Conservation (phyloP, 768 basidiomycete species). For the Galerina sulciceps region DNA sequence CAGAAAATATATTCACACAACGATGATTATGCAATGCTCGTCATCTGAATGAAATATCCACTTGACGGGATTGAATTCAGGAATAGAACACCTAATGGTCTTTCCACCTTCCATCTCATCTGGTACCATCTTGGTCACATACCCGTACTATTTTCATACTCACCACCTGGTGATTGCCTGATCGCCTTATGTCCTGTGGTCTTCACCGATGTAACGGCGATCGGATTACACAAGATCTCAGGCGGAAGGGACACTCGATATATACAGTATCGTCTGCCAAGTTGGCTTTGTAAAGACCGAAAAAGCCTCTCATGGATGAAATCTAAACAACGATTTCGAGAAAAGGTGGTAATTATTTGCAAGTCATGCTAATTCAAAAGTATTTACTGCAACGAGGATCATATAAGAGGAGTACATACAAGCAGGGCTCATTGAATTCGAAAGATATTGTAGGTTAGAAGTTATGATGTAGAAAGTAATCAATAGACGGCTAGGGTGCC, state of each 20-base stretch:
- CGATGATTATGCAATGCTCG: too few species aligned
- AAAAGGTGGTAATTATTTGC: too few species aligned
- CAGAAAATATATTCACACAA: too few species aligned
- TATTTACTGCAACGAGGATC: too few species aligned
- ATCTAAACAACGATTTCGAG: too few species aligned
- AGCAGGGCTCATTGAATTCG: not conserved
- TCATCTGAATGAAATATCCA: not conserved
- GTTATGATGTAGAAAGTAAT: not conserved
- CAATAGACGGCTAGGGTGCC: not conserved
- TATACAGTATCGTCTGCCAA: too few species aligned
- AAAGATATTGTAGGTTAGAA: not conserved
- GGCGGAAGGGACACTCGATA: too few species aligned
- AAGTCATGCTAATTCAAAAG: too few species aligned
- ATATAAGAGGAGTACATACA: constrained; percentile 2
- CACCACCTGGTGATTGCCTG: not conserved
- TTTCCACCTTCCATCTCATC: not conserved
- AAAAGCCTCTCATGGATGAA: too few species aligned
- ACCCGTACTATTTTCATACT: not conserved
- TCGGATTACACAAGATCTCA: not conserved
- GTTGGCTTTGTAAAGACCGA: too few species aligned
- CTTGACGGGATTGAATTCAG: not conserved
- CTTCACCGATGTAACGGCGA: not conserved
- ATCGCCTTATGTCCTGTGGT: not conserved
- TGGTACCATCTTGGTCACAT: not conserved
- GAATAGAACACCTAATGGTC: not conserved